Base-by-base conservation (phyloP, 495 filamentous ascomycete species). In the Rhizodiscina lignyota region DNA sequence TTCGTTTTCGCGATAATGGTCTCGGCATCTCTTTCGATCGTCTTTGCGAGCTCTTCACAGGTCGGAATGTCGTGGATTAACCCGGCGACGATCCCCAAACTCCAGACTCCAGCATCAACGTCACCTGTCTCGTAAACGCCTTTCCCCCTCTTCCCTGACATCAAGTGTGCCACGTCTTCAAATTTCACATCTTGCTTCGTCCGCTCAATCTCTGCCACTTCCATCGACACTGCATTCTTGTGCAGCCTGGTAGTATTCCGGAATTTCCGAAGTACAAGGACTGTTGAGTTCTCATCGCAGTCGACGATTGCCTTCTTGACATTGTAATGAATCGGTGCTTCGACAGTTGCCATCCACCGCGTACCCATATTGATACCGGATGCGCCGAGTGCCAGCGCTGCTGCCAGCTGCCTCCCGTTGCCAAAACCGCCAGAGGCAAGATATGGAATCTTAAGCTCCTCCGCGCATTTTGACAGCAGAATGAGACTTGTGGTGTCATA, bases 321-420 rank as follows among this genome's bases (percentile, higher is more conserved):
- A 35, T 86, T 87, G 30, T 72, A 53, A 59, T 96, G 86, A 37
- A 96, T 83, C 1, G 86, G 87, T 22, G 78, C 71, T 53, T 93
- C 84, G 12, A 84, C 68, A 4, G 84, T 93, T 56, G 76, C 81
- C 74, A 91, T 83, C 58, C 89, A 91, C 19, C 84, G 66, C 5
- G 84, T 93, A 28, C 83, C 83, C 83, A 91, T 84, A 56, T 96
- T 96, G 51, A 94, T 78, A 36, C 86, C 87, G 53, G 84, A 82
- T 0, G 86, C 86, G 3, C 86, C 86, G 11, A 96, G 68, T 17
- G 69, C 70, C 39, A 96, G 55, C 15, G 87, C 86, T 12, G 87
- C 87, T 2, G 86, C 86, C 18, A 96, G 64, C 3, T 86, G 86
- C 43, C 91, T 72, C 2, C 86, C 86, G 54, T 96, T 86, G n/a